Base-by-base conservation (phyloP, 1,139 yeast genomes). In the Taphrina communis region DNA sequence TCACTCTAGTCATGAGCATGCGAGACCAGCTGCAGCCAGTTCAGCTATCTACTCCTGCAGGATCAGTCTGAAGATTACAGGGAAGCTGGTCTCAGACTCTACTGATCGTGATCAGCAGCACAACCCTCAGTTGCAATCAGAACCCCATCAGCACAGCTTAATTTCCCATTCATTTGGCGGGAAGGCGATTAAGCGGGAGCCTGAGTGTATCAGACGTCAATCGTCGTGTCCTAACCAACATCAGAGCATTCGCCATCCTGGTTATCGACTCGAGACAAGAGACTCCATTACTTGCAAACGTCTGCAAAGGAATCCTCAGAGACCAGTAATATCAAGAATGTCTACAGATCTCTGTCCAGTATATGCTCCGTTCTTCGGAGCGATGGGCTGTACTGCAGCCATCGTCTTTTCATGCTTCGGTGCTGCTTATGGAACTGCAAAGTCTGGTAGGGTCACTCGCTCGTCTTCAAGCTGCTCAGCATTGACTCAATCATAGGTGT, bases 361-460 rank as follows among this genome's bases (percentile, higher is more conserved):
- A 41, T 70, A 70, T 61, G 72, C 72, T 38, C 97, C 97, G 79
- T 92, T 92, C 83, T 90, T 92, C 80, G 97, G 97, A 79, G 93
- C 97, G 76, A 90, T 94, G 80, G 99, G 99, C 78, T 95, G 99
- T 84, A 97, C 99, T 72, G 93, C 98, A 70, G 98, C 99, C 80
- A 94, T 95, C 79, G 90, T 94, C 77, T 92, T 94, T 86, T 94
- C 99, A 80, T 65, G 75, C 53, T 74, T 74, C 71, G 99, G 99
- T 71, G 99, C 99, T 38, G 97, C 98, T 72, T 88, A 92, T 74
- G 99, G 99, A 69, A 94, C 99, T 14, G 98, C 98, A 73, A 95
- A 95, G 81, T 90, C 97, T 58, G 99, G 99, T 63, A 63, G 12
- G 67, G 31, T 25, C 31, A 25, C 17, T 25, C 31, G 31, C 31